phyloP scores from a whole-genome alignment of 192 early-diverging fungal genomes.

The Haplosporangium gracile region DNA sequence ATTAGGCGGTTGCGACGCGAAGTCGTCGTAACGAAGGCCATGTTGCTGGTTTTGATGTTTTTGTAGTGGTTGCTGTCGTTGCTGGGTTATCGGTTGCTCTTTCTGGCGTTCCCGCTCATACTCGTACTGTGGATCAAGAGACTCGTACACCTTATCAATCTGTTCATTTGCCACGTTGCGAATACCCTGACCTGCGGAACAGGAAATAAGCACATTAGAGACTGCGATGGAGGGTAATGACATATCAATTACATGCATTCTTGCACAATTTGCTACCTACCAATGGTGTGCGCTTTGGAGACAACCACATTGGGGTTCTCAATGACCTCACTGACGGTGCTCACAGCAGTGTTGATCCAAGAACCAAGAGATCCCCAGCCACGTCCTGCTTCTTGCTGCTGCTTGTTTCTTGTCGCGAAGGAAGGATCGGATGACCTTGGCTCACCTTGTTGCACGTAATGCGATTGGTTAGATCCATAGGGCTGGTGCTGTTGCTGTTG shows the following conservation, averaged over 20 bases:
- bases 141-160: slow-evolving; percentile 53
- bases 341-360: slow-evolving; percentile 51
- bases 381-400: slow-evolving; percentile 4
- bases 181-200: slow-evolving; percentile 34
- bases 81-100: background rate
- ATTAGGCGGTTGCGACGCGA: background rate
- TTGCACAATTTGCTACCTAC: background rate
- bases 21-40: background rate
- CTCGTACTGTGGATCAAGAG: slow-evolving; percentile 47
- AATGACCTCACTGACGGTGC: slow-evolving; percentile 48
- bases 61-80: background rate
- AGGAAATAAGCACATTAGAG: background rate
- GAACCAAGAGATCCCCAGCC: slow-evolving; percentile 52
- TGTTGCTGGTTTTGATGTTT: background rate
- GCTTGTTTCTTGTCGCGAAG: background rate
- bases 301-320: slow-evolving; percentile 52
- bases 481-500: background rate
- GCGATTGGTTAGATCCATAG: slow-evolving; percentile 1
- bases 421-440: background rate
- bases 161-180: slow-evolving; percentile 48
- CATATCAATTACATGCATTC: background rate
- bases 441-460: background rate
- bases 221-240: background rate
- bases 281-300: slow-evolving; percentile 39
- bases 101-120: slow-evolving; percentile 39